Evolutionary conservation across 371 early-diverging fungal species (phyloP).

Genomic region (Mucor mucedo): DNA sequence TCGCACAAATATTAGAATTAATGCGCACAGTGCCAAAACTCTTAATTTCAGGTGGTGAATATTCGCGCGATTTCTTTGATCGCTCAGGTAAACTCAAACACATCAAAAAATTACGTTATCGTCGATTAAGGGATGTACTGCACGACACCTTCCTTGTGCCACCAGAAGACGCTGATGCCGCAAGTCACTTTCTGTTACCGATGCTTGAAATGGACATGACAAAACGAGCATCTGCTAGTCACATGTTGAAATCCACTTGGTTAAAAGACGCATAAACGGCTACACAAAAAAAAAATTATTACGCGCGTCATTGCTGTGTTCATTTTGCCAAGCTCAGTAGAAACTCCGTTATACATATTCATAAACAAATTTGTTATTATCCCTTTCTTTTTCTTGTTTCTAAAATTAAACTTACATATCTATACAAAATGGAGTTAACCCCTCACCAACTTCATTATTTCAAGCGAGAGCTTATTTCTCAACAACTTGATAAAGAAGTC

Average conservation of each 20-base stretch:
- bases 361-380: not conserved
- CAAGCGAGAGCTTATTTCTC: slow-evolving; percentile 32
- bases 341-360: slow-evolving; percentile 4
- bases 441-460: slow-evolving; percentile 33
- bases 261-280: slow-evolving; percentile 30
- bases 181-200: slow-evolving; percentile 68
- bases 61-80: slow-evolving; percentile 81
- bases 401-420: not conserved
- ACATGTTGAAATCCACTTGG: slow-evolving; percentile 66
- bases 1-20: slow-evolving; percentile 95
- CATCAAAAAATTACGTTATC: slow-evolving; percentile 84
- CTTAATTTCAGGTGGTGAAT: slow-evolving; percentile 77
- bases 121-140: slow-evolving; percentile 83
- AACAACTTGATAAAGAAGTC: slow-evolving; percentile 21
- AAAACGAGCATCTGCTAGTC: slow-evolving; percentile 61
- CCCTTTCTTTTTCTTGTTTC: not conserved
- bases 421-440: slow-evolving; percentile 19
- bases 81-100: slow-evolving; percentile 81
- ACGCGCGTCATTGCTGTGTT: not conserved
- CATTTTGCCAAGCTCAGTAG: slow-evolving; percentile 8
- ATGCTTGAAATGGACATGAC: slow-evolving; percentile 77
- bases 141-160: slow-evolving; percentile 80
- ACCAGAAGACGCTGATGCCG: slow-evolving; percentile 59
- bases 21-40: slow-evolving; percentile 83
- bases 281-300: not conserved